Evolutionary conservation across 1,139 yeast species (phyloP).

Genomic region (Suhomyces bokatorum): DNA sequence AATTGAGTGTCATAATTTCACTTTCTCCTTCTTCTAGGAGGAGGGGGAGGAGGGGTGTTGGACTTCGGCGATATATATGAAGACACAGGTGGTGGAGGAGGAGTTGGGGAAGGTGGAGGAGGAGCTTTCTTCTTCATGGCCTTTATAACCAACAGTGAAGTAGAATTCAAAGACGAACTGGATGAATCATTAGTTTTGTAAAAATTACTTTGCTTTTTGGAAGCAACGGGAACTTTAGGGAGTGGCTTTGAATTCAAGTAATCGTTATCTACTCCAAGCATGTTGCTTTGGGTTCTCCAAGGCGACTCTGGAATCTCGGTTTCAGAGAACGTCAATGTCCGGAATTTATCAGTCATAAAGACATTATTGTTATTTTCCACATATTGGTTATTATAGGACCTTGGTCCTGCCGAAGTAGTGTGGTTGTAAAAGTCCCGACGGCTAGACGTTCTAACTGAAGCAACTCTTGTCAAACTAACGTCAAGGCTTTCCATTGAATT

Average conservation of each 20-base stretch:
- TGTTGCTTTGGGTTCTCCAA: constrained; percentile 7
- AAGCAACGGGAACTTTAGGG: constrained; percentile 16
- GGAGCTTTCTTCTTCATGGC: constrained; percentile 41
- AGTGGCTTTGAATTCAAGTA: constrained; percentile 26
- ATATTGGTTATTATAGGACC: constrained; percentile 10
- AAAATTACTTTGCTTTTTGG: constrained; percentile 5
- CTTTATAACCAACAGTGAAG: constrained; percentile 27
- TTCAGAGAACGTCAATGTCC: constrained; percentile 2
- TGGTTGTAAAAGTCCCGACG: constrained; percentile 41
- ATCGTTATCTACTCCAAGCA: constrained; percentile 39
- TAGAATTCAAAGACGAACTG: constrained; percentile 21
- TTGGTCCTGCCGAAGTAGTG: constrained; percentile 33
- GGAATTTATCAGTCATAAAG: constrained; percentile 13
- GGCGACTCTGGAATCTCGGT: constrained; percentile 1
- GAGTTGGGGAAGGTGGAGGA: constrained; percentile 35
- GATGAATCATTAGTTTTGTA: constrained; percentile 13
- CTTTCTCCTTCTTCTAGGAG: constrained; percentile 18
- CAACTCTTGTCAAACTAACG: constrained; percentile 31
- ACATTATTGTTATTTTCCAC: constrained; percentile 21
- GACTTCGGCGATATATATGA: constrained; percentile 3
- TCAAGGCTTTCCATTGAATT: constrained; percentile 18
- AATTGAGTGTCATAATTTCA: background rate
- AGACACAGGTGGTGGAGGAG: constrained; percentile 5
- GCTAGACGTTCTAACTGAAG: constrained; percentile 40
- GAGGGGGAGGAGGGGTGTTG: constrained; percentile 18